These are phyloP conservation scores for Nepenthes gracilis DNA, from an alignment of 148 eudicot species.

Conservation along the genomic window DNA sequence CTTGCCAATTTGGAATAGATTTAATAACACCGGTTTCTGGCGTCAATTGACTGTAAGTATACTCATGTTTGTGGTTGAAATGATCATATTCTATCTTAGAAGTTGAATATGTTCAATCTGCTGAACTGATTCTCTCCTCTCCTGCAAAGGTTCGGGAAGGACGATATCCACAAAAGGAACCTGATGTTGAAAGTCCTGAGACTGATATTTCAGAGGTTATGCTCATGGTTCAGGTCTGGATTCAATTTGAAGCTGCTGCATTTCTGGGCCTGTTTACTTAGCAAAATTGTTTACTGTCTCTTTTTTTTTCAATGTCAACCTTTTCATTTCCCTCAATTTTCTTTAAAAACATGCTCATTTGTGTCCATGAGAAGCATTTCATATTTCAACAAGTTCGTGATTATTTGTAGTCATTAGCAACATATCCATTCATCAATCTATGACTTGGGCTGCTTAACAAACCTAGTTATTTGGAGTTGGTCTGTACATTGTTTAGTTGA, in stretches of 20 bases:
- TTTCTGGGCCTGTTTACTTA: neutral
- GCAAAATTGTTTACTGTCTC: neutral
- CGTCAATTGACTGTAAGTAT: conserved; percentile 86
- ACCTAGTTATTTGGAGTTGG: too few species aligned
- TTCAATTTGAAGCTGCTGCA: neutral
- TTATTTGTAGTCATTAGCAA: too few species aligned
- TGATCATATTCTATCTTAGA: neutral
- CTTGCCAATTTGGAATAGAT: conserved; percentile 85
- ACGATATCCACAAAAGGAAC: conserved; percentile 20
- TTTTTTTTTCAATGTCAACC: too few species aligned
- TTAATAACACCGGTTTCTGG: conserved; percentile 89
- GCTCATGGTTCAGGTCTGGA: conserved; percentile 82
- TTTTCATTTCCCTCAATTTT: too few species aligned
- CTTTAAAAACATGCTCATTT: too few species aligned
- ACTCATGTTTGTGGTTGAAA: conserved; percentile 1
- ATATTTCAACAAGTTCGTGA: too few species aligned
- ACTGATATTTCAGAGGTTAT: conserved; percentile 53
- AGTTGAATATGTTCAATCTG: conserved; percentile 3
- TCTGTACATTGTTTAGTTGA: too few species aligned
- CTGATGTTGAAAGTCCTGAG: conserved; percentile 25
- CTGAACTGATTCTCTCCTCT: neutral
- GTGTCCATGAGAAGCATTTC: too few species aligned
- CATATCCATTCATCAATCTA: too few species aligned
- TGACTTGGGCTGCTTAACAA: too few species aligned
- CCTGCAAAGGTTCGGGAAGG: conserved; percentile 80